phyloP scores from a whole-genome alignment of 1,284 basidiomycete species.

The Cutaneotrichosporon dermatis region DNA sequence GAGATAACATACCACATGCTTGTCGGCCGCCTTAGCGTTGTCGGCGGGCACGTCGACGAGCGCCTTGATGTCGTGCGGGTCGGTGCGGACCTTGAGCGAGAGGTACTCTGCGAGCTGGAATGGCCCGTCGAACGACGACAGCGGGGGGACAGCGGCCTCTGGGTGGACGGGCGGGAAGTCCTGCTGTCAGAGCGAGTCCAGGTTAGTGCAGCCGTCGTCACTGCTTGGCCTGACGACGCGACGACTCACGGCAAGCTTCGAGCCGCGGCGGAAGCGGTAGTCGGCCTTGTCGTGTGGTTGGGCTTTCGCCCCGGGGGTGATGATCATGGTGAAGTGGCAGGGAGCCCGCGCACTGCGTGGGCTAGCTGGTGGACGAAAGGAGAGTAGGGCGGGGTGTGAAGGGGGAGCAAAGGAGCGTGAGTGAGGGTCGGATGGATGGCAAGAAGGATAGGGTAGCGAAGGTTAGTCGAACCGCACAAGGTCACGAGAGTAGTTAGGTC shows the following conservation, averaged over 20 bases:
- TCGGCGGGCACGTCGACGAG: constrained; percentile 67
- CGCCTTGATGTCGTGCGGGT: constrained; percentile 80
- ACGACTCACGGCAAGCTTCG: constrained; percentile 29
- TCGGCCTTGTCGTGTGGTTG: constrained; percentile 2
- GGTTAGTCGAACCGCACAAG: too few relatives aligned
- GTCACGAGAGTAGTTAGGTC: too few relatives aligned
- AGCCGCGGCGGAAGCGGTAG: constrained; percentile 30
- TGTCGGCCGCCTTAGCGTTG: constrained; percentile 48
- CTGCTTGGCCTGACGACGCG: too few relatives aligned
- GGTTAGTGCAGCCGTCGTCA: too few relatives aligned
- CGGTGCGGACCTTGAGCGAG: constrained; percentile 71
- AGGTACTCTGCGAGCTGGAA: constrained; percentile 96
- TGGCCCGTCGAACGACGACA: constrained; percentile 65
- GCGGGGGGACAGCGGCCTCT: constrained; percentile 29
- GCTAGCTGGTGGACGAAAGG: neutral
- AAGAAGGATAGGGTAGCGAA: too few relatives aligned
- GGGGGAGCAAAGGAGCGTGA: too few relatives aligned
- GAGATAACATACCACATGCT: constrained; percentile 47
- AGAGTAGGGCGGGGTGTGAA: too few relatives aligned
- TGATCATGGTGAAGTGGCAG: constrained; percentile 19
- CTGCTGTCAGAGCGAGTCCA: constrained; percentile 10
- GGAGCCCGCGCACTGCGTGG: neutral
- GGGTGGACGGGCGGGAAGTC: constrained; percentile 31
- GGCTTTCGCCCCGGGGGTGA: constrained; percentile 14
- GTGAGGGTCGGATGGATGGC: too few relatives aligned